Base-by-base conservation (phyloP, 2,329 filamentous ascomycete genomes). In the Tolypocladium inflatum region DNA sequence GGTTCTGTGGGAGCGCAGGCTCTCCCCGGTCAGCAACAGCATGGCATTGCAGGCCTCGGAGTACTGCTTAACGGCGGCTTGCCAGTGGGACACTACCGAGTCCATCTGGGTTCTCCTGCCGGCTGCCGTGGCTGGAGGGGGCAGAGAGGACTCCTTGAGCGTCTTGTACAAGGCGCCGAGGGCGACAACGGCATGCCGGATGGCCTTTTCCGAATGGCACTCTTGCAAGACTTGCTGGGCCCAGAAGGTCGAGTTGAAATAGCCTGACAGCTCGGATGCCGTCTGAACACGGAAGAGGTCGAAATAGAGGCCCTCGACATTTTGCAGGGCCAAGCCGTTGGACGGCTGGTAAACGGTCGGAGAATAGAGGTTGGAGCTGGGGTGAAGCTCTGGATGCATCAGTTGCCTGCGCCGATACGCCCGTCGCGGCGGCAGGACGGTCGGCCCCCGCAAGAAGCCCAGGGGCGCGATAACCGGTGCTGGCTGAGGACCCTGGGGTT, bases 211-310 rank as follows among this genome's bases (percentile, higher is more conserved):
- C 0, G 77, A 75, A 62, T 88, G 83, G 56, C 83, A 87, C 67
- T 85, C 83, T 63, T 84, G 81, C 11, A 88, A 68, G 2, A 88
- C 84, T 39, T 80, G 79, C 50, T 78, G 75, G 1, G 78, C 84
- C 85, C 85, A 89, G 65, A 88, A 88, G 2, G 79, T 75, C 23
- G 79, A 81, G 65, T 87, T 82, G 60, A 88, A 88, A 66, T 85
- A 88, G 15, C 86, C 85, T 0, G 85, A 86, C 8, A 88, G 73
- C 64, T 86, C 83, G 53, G 73, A 80, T 1, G 84, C 82, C 0
- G 86, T 87, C 50, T 82, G 81, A 33, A 79, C 74, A 48, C 80
- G 79, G 64, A 88, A 87, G 15, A 86, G 71, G 58, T 84, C 78
- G 64, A 87, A 87, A 63, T 87, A 87, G 54, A 79, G 77, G 21